Evolutionary conservation across 306 rosid species (phyloP), one percentile per base, ranked within the genome.

Genomic region (Castanea sativa): DNA sequence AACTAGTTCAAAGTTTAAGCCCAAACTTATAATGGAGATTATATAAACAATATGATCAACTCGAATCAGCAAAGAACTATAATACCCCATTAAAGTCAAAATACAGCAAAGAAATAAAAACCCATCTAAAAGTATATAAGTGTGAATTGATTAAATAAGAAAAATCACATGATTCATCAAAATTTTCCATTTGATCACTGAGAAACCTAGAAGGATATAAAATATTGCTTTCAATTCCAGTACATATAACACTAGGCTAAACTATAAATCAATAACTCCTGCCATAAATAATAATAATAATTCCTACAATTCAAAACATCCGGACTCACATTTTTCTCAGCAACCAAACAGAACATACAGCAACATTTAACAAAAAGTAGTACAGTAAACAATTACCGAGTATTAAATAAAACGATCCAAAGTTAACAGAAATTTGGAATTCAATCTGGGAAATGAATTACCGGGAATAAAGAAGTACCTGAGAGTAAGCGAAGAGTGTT

Each of bases 281-380:
- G 23, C 71, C 25, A 21, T 33, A 19, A 33, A 8, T 67, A 35
- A 33, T n/a, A 23, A 19, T 35, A 38, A 6, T 1, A 65, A 35
- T 18, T 35, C 27, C 14, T 19, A n/a, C 59, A 45, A 41, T 71
- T 2, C 56, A 61, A 14, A 52, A 8, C 56, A 23, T 61, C 69
- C 60, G 2, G 29, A 38, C 52, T 18, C 19, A 53, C 70, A 74
- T 61, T 59, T 59, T 73, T 69, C 43, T 32, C 32, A 49, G 21
- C 52, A 68, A 71, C 74, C 79, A 71, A 80, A 73, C 78, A 73
- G 21, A 25, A 33, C 12, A 29, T 9, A 13, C 14, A 80, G 64
- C 77, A 25, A 20, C 23, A 18, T 29, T 16, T 73, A 21, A 76
- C 0, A 6, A 43, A n/a, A 52, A 55, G 18, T 2, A 45, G 49